These are phyloP conservation scores for Tricholomella constricta DNA, from an alignment of 768 basidiomycete genomes.

Conservation along the genomic window DNA sequence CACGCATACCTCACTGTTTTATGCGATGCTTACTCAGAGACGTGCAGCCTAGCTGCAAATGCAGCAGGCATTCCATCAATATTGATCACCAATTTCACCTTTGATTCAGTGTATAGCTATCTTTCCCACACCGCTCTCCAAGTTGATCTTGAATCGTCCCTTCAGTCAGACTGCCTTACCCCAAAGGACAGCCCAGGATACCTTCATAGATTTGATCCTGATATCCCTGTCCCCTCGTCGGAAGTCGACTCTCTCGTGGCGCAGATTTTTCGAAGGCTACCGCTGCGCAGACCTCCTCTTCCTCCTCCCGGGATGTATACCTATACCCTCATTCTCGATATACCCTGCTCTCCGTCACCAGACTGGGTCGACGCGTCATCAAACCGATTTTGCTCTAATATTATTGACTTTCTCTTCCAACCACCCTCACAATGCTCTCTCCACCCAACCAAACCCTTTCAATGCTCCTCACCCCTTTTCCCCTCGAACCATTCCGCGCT, in stretches of 20 bases:
- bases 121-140: slow-evolving; percentile 62
- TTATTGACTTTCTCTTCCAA: slow-evolving; percentile 43
- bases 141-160: slow-evolving; percentile 21
- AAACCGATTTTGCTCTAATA: slow-evolving; percentile 46
- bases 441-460: slow-evolving; percentile 46
- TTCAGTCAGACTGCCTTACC: slow-evolving; percentile 14
- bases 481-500: slow-evolving; percentile 29
- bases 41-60: slow-evolving; percentile 62
- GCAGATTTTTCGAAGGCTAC: slow-evolving; percentile 65
- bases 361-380: slow-evolving; percentile 59
- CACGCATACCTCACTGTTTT: background rate
- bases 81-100: slow-evolving; percentile 81
- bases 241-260: slow-evolving; percentile 60
- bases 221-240: slow-evolving; percentile 53
- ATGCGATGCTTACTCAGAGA: background rate
- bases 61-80: slow-evolving; percentile 65
- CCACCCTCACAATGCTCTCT: slow-evolving; percentile 33
- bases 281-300: slow-evolving; percentile 70
- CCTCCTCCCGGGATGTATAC: slow-evolving; percentile 71
- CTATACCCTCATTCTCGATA: slow-evolving; percentile 69
- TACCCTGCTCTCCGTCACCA: slow-evolving; percentile 55
- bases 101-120: slow-evolving; percentile 82
- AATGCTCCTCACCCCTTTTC: slow-evolving; percentile 18
- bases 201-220: slow-evolving; percentile 40
- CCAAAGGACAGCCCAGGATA: slow-evolving; percentile 10